Conservation (phyloP, 1,284 basidiomycete genomes). For the Flammula alnicola region DNA sequence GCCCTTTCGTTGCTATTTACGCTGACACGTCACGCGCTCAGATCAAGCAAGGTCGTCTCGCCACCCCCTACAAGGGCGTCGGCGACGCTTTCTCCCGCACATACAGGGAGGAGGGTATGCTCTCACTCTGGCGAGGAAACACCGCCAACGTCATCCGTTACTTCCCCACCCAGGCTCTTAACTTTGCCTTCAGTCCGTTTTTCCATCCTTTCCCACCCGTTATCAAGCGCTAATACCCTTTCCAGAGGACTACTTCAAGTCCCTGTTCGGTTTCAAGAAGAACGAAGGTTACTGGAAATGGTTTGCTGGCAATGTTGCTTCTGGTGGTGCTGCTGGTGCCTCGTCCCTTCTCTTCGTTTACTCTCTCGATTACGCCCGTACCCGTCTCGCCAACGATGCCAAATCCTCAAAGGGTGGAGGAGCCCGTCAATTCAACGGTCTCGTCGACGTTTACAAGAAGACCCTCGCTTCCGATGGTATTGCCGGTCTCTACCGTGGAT, state of each 20-base stretch:
- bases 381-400: constrained; percentile 95
- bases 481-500: constrained; percentile 93
- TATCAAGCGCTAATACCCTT: constrained; percentile 18
- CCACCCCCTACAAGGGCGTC: constrained; percentile 93
- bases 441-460: constrained; percentile 94
- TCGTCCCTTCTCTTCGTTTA: constrained; percentile 97
- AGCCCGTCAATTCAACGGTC: constrained; percentile 92
- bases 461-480: constrained; percentile 90
- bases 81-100: constrained; percentile 88
- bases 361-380: constrained; percentile 97
- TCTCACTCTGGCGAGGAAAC: constrained; percentile 95
- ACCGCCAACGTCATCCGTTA: constrained; percentile 98
- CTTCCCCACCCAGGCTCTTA: constrained; percentile 96
- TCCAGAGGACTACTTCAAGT: constrained; percentile 96
- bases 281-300: constrained; percentile 88
- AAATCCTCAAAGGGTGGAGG: constrained; percentile 93
- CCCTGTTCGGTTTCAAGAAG: constrained; percentile 92
- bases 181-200: constrained; percentile 91
- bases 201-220: not conserved
- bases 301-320: constrained; percentile 93
- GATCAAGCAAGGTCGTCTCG: constrained; percentile 97
- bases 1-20: constrained; percentile 11
- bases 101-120: constrained; percentile 88
- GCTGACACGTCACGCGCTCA: constrained; percentile 43
- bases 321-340: constrained; percentile 97